Conservation (phyloP, 768 basidiomycete genomes). For the Boletus pseudopeckii region DNA sequence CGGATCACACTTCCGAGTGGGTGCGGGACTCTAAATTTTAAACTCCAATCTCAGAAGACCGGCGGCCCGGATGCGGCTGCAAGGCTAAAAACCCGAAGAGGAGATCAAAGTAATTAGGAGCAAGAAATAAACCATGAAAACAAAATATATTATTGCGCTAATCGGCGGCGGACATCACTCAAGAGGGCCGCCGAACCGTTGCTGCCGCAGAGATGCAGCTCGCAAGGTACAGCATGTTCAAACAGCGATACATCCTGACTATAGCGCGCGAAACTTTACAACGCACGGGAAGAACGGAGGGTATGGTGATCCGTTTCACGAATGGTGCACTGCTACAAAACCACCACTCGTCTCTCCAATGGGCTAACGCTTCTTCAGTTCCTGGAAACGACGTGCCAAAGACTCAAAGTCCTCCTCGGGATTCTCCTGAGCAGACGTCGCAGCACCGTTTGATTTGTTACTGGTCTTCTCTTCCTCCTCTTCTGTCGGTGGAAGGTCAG, state of each 20-base stretch:
- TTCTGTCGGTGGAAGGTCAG: slow-evolving; percentile 51
- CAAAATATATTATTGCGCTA: not conserved
- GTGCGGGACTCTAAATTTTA: not conserved
- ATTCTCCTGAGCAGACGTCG: slow-evolving; percentile 13
- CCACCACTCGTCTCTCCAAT: not conserved
- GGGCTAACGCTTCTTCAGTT: slow-evolving; percentile 75
- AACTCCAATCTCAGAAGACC: not conserved
- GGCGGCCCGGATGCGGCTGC: not conserved
- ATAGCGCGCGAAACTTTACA: slow-evolving; percentile 10
- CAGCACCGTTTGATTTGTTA: slow-evolving; percentile 1
- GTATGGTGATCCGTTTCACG: slow-evolving; percentile 8
- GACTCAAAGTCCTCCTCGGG: slow-evolving; percentile 71
- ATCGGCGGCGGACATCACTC: slow-evolving; percentile 20
- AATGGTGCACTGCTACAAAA: no score
- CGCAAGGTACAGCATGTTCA: slow-evolving; percentile 8
- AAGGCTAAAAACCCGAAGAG: not conserved
- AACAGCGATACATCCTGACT: slow-evolving; percentile 5
- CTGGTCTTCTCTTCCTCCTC: slow-evolving; percentile 36
- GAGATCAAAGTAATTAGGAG: not conserved
- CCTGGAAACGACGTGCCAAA: slow-evolving; percentile 77
- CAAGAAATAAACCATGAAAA: not conserved
- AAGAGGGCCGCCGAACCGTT: not conserved
- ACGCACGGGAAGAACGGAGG: not conserved
- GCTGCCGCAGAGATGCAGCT: not conserved
- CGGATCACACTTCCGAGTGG: not conserved